These are phyloP conservation scores for Neurospora sp. DNA, from an alignment of 495 filamentous ascomycete genomes.

Conservation along the genomic window DNA sequence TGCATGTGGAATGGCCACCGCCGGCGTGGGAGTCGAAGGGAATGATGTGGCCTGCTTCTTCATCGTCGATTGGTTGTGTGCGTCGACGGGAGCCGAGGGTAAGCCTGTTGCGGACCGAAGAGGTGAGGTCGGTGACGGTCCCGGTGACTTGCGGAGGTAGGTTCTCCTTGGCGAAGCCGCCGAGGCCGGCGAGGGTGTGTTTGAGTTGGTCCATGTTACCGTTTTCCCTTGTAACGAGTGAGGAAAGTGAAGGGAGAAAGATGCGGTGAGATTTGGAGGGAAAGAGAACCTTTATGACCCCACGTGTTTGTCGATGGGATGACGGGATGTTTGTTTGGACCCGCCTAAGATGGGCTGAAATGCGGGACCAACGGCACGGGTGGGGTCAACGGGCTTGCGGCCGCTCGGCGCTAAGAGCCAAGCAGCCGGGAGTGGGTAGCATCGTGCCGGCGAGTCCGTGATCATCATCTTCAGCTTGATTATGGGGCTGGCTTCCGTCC, in stretches of 20 bases:
- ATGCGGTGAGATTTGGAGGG: neutral
- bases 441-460: neutral
- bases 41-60: slow-evolving; percentile 41
- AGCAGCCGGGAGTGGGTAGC: neutral
- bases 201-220: neutral
- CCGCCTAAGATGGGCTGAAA: neutral
- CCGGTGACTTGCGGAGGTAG: neutral
- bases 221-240: too few species aligned
- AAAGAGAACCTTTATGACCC: neutral
- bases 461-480: neutral
- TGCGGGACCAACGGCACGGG: neutral
- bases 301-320: neutral
- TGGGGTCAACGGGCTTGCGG: neutral
- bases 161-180: neutral
- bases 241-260: too few species aligned
- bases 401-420: neutral
- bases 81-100: neutral
- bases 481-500: neutral
- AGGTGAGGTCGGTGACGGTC: neutral
- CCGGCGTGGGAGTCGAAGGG: slow-evolving; percentile 35
- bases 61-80: slow-evolving; percentile 24
- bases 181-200: neutral
- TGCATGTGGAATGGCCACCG: slow-evolving; percentile 35
- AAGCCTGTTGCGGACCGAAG: neutral
- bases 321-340: neutral